Conservation (phyloP, 2,329 filamentous ascomycete species). For the Beauveria brongniartii region DNA sequence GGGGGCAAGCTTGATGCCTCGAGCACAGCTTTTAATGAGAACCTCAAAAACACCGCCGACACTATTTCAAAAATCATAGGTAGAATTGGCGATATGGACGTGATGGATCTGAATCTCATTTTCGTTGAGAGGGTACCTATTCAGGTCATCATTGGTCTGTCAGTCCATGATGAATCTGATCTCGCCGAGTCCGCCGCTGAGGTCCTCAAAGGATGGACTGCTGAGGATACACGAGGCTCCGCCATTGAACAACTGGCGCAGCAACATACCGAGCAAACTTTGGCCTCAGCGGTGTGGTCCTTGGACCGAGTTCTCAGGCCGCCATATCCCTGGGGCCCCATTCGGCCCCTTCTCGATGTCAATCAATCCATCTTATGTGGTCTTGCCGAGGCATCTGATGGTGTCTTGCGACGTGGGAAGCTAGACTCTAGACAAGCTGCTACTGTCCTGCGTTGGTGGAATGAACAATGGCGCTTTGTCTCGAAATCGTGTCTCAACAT, state of each 20-base stretch:
- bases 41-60: constrained; percentile 48
- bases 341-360: constrained; percentile 48
- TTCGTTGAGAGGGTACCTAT: constrained; percentile 61
- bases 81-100: constrained; percentile 67
- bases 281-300: constrained; percentile 36
- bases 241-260: constrained; percentile 32
- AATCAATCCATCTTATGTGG: constrained; percentile 48
- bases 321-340: constrained; percentile 45
- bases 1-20: constrained; percentile 31
- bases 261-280: constrained; percentile 31
- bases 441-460: constrained; percentile 73
- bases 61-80: constrained; percentile 69
- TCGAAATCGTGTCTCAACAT: constrained; percentile 75
- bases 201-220: constrained; percentile 74
- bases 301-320: constrained; percentile 27
- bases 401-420: constrained; percentile 45
- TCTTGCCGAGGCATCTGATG: constrained; percentile 47
- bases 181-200: constrained; percentile 75
- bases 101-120: constrained; percentile 59
- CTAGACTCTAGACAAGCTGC: constrained; percentile 54
- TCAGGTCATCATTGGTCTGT: constrained; percentile 65
- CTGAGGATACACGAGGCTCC: constrained; percentile 44
- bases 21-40: constrained; percentile 64
- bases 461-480: constrained; percentile 71
- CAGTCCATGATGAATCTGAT: constrained; percentile 72